Evolutionary conservation across 768 basidiomycete species (phyloP).

Genomic region (Termitomyces sp.): DNA sequence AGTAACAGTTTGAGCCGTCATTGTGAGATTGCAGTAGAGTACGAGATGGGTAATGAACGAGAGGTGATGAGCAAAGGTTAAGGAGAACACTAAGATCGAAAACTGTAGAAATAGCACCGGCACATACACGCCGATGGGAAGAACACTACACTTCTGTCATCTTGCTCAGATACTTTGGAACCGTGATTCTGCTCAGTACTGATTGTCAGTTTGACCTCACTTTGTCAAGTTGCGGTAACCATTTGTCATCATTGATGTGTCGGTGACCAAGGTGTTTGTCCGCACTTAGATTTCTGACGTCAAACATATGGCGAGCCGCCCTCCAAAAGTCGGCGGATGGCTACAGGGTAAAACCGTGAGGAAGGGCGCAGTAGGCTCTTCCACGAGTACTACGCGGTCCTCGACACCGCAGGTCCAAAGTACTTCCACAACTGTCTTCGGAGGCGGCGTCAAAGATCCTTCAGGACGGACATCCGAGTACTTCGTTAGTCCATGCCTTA

Average conservation of each 20-base stretch:
- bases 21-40: background rate
- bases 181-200: background rate
- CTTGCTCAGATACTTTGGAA: background rate
- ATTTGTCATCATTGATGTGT: background rate
- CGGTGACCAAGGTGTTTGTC: background rate
- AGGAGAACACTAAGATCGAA: background rate
- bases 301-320: conserved; percentile 22
- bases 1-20: conserved; percentile 21
- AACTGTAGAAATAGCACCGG: conserved; percentile 1
- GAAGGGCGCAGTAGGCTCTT: conserved; percentile 45
- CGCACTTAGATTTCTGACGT: background rate
- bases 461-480: conserved; percentile 79
- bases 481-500: conserved; percentile 46
- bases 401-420: conserved; percentile 64
- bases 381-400: conserved; percentile 49
- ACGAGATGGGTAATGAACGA: background rate
- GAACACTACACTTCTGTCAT: background rate
- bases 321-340: conserved; percentile 42
- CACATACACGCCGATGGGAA: background rate
- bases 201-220: background rate
- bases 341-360: conserved; percentile 72
- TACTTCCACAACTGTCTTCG: conserved; percentile 69
- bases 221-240: background rate
- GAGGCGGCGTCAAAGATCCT: conserved; percentile 81
- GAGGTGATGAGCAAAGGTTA: background rate